These are phyloP conservation scores for Fagus crenata DNA, from an alignment of 306 rosid species.

Conservation along the genomic window DNA sequence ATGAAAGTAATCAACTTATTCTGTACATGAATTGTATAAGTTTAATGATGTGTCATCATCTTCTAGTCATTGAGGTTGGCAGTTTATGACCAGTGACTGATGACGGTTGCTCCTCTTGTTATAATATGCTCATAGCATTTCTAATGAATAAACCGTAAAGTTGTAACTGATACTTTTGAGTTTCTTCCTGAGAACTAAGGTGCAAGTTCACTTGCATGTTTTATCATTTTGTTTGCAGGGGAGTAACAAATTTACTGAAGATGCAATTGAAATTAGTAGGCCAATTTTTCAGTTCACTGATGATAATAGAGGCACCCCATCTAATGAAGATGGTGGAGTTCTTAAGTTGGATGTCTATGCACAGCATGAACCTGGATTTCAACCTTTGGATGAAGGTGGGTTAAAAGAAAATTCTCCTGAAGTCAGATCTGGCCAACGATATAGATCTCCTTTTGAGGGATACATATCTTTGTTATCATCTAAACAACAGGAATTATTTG, in stretches of 20 bases:
- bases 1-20: neutral
- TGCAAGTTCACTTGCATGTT: slow-evolving; percentile 10
- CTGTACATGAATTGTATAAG: neutral
- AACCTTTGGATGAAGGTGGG: slow-evolving; percentile 25
- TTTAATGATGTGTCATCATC: neutral
- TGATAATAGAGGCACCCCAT: slow-evolving; percentile 31
- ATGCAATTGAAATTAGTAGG: slow-evolving; percentile 19
- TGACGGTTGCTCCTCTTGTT: slow-evolving; percentile 20
- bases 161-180: neutral
- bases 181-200: neutral
- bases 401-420: slow-evolving; percentile 35
- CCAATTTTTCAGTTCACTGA: slow-evolving; percentile 33
- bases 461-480: slow-evolving; percentile 31
- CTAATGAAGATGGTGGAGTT: slow-evolving; percentile 28
- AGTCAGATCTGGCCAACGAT: slow-evolving; percentile 32
- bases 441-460: slow-evolving; percentile 36
- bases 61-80: neutral
- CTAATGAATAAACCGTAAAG: neutral
- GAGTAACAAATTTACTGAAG: slow-evolving; percentile 33
- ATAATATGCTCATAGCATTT: slow-evolving; percentile 2
- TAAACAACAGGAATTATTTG: slow-evolving; percentile 26
- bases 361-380: slow-evolving; percentile 30
- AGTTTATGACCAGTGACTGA: slow-evolving; percentile 3
- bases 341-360: slow-evolving; percentile 35
- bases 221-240: slow-evolving; percentile 46